Percentiles rank a stretch among this genome's conserved stretches.
These are phyloP conservation scores for Protomyces arabidopsidicola DNA, from an alignment of 1,139 yeast species.

Conservation along the genomic window DNA sequence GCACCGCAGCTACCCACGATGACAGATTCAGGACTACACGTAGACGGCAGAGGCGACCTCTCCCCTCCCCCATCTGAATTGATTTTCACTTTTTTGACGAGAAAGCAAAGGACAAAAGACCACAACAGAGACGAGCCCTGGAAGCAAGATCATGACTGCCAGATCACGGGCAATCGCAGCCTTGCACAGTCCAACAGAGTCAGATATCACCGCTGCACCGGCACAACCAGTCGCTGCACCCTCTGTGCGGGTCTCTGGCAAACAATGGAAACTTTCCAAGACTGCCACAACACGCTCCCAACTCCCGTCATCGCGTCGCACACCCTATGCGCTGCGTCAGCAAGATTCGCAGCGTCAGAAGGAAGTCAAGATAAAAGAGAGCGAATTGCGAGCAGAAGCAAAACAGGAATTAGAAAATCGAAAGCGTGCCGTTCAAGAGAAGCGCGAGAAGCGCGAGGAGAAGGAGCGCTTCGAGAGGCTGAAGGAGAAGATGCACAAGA, in stretches of 20 bases:
- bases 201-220: not conserved
- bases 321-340: slow-evolving; percentile 15
- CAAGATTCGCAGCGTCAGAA: slow-evolving; percentile 6
- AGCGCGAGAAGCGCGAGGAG: slow-evolving; percentile 23
- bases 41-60: too few species aligned
- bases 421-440: slow-evolving; percentile 15
- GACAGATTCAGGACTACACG: too few species aligned
- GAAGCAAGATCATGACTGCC: slow-evolving; percentile 15
- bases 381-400: slow-evolving; percentile 19
- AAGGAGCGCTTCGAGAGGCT: slow-evolving; percentile 24
- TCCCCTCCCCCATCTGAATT: not conserved
- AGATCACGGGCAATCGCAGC: slow-evolving; percentile 16
- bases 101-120: not conserved
- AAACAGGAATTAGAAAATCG: slow-evolving; percentile 18
- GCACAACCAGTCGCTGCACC: slow-evolving; percentile 1
- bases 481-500: slow-evolving; percentile 27
- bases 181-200: not conserved
- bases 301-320: slow-evolving; percentile 8
- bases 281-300: slow-evolving; percentile 22
- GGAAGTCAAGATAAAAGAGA: slow-evolving; percentile 22
- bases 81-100: not conserved
- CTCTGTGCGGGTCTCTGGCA: slow-evolving; percentile 18
- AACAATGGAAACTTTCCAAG: slow-evolving; percentile 20
- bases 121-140: not conserved
- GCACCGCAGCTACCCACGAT: too few species aligned